Evolutionary conservation across 805 yeast species (phyloP).

Genomic region (Kazachstania martiniae): DNA sequence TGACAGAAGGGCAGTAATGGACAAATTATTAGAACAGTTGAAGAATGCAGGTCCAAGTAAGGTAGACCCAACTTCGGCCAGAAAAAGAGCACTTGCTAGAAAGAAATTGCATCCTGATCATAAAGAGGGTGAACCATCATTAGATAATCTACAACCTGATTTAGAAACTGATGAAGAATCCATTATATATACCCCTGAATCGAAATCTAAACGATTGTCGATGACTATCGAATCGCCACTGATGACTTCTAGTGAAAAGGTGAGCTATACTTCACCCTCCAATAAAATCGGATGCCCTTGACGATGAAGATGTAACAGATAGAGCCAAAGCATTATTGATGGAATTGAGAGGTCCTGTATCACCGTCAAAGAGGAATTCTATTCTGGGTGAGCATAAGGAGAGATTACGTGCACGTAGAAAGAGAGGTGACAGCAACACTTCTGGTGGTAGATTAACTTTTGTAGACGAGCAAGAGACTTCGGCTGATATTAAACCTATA

Average conservation of each 20-base stretch:
- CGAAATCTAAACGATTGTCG: slow-evolving; percentile 1
- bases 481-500: not conserved
- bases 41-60: slow-evolving; percentile 75
- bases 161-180: slow-evolving; percentile 21
- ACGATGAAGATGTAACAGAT: slow-evolving; percentile 22
- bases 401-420: slow-evolving; percentile 20
- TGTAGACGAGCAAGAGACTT: no score
- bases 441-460: slow-evolving; percentile 5
- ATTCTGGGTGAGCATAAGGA: slow-evolving; percentile 20
- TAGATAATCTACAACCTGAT: slow-evolving; percentile 7
- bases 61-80: slow-evolving; percentile 68
- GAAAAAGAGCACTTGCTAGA: slow-evolving; percentile 69
- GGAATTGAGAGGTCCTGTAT: slow-evolving; percentile 40
- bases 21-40: slow-evolving; percentile 71
- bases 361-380: slow-evolving; percentile 16
- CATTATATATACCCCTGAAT: slow-evolving; percentile 22
- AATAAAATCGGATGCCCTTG: slow-evolving; percentile 10
- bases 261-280: slow-evolving; percentile 4
- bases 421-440: slow-evolving; percentile 8
- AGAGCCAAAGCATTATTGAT: slow-evolving; percentile 55
- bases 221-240: no score
- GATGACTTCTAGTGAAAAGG: no score
- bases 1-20: slow-evolving; percentile 53
- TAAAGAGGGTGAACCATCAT: no score
- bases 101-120: slow-evolving; percentile 36